These are phyloP conservation scores for Apiospora phragmitis DNA, from an alignment of 2,329 filamentous ascomycete genomes.

Conservation along the genomic window DNA sequence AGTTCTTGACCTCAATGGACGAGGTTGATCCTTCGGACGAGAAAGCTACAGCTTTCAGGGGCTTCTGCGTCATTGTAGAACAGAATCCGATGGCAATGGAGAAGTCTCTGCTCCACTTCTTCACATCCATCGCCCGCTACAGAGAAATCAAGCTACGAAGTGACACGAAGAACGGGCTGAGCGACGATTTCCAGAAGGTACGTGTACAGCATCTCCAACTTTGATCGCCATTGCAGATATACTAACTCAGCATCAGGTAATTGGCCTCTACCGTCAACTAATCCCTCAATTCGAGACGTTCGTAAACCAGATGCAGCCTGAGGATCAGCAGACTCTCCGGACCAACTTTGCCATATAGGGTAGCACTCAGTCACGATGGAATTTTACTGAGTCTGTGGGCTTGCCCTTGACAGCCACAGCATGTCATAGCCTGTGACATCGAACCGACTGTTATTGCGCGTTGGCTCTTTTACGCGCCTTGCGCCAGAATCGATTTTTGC, in stretches of 20 bases:
- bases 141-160: slow-evolving; percentile 62
- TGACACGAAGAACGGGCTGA: slow-evolving; percentile 64
- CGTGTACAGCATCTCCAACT: slow-evolving; percentile 32
- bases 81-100: slow-evolving; percentile 93
- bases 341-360: slow-evolving; percentile 38
- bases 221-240: slow-evolving; percentile 11
- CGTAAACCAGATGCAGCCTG: slow-evolving; percentile 48
- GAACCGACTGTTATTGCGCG: background rate
- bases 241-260: slow-evolving; percentile 38
- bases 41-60: slow-evolving; percentile 90
- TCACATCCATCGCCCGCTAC: slow-evolving; percentile 80
- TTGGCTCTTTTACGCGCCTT: background rate
- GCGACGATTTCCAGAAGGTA: slow-evolving; percentile 76
- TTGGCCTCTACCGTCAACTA: slow-evolving; percentile 57
- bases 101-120: slow-evolving; percentile 77
- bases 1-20: slow-evolving; percentile 79
- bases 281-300: slow-evolving; percentile 61
- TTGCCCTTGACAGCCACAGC: background rate
- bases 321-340: slow-evolving; percentile 51
- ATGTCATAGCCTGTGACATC: background rate
- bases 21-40: slow-evolving; percentile 88
- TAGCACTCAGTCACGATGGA: background rate
- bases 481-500: background rate
- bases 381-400: background rate
- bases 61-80: slow-evolving; percentile 82